Evolutionary conservation across 495 filamentous ascomycete species (phyloP), one percentile per base, ranked within the genome.

Genomic region (Penicillium pulvis): DNA sequence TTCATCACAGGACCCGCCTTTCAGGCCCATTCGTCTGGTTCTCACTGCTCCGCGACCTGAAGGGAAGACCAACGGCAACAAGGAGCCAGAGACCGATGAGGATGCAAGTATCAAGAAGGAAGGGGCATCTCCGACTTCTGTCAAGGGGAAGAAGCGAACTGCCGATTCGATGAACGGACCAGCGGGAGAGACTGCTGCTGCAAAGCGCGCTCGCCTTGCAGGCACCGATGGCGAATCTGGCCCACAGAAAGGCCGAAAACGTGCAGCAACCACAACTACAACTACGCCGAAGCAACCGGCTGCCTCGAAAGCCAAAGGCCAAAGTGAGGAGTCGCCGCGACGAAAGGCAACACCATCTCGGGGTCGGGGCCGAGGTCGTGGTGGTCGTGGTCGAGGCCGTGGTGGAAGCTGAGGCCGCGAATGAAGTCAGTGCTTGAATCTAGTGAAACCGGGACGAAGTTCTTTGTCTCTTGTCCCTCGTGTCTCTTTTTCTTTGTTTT

Each of bases 131-230:
- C 20, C 30, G 12, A 35, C 33, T 1, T 36, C 33, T 36, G 9
- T 28, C 6, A 59, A 59, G 51, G 57, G 43, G 19, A 55, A 55
- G 45, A 60, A 60, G 28, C 26, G 51, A 50, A 46, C 36, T 43
- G 52, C 58, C 28, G 45, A 48, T 42, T 41, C 30, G 4, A 24
- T 35, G 16, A 51, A 55, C 16, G 46, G 43, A 11, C 46, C 19
- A 1, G 48, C 6, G 2, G 30, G n/a, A 11, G 48, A 19, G 14
- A 30, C 48, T 51, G 26, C 23, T 35, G 26, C 48, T n/a, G 20
- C 26, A 17, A 51, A 33, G 26, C 19, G 45, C 4, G 45, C 19
- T 23, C 10, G 26, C 6, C 48, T 17, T n/a, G 30, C 28, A 10
- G 48, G 48, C 16, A 17, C 24, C 8, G 16, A 19, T 41, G 33